Base-by-base conservation (phyloP, 306 rosid species). In the Macrotyloma uniflorum region DNA sequence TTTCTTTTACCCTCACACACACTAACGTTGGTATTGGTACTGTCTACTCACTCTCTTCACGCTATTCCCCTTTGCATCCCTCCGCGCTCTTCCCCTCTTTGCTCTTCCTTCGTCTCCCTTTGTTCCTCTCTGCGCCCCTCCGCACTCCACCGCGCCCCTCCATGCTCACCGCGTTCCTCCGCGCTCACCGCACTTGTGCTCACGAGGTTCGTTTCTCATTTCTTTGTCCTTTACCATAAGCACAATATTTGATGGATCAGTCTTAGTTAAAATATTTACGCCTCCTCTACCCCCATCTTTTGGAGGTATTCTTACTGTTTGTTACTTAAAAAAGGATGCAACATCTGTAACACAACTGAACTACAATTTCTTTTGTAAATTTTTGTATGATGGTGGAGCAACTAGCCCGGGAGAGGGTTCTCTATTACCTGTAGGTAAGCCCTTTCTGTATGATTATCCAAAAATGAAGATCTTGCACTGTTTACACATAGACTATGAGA, bases 361-460 rank as follows among this genome's bases (percentile, higher is more conserved):
- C 6, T 38, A 18, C 30, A 24, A 45, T 67, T 47, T 72, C 33
- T 43, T 67, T 58, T 70, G 26, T 18, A 45, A 42, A 69, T 49
- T 67, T 26, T 62, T 35, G 30, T 63, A 28, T 19, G 59, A 59
- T 13, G 19, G 6, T 59, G 67, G 67, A 55, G 24, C 67, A 78
- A 38, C 40, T 38, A 46, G 42, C 32, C 61, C 46, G 2, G n/a
- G 53, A 78, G 75, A 33, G 46, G 35, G 42, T 43, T 45, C 42
- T 24, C 15, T 19, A 24, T 38, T 78, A 43, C 66, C 1, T 3
- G 55, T 72, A 40, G 49, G 38, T 20, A 43, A 80, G 24, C 65
- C 23, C 70, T 67, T 74, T 32, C 40, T 50, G 59, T 28, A 40
- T 64, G 28, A 38, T 65, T 80, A 28, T 53, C 69, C 61, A 65